Base-by-base conservation (phyloP, 306 rosid genomes). In the Cucumis sativus region DNA sequence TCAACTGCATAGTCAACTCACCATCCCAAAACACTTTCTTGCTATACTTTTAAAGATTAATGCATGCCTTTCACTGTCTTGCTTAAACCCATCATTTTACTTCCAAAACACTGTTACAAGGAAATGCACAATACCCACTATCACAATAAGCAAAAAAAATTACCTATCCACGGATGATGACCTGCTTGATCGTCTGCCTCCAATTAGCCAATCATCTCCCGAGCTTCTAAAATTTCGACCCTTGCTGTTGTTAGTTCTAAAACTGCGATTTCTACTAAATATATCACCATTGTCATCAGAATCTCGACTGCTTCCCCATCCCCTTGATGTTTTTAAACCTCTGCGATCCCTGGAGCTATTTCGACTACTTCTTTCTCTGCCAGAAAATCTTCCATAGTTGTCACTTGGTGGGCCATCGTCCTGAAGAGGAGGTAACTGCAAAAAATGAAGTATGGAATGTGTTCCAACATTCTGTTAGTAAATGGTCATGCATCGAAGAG, bases 401-500 rank as follows among this genome's bases (percentile, higher is more conserved):
- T 92, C 99, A 83, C 88, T 77, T 12, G 95, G 77, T 43, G 99
- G 97, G 57, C 96, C 99, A 51, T 95, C 98, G 77, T 95, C 99
- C 92, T 95, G 98, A 87, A 95, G 82, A 78, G 96, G 77, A 82
- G 99, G 99, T 80, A 95, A 85, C 99, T 95, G 93, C 84, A 76
- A 79, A 51, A 79, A 41, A 72, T 14, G 14, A 51, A 54, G 47
- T 18, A 56, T n/a, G n/a, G 41, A 56, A 56, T 8, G 54, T 21
- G 30, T 58, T 43, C 76, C 59, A 45, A 47, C 9, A 23, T 25
- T 71, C 41, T 15, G 60, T 45, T 71, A 70, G 30, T 71, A 47
- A 14, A 15, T 23, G 56, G 21, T 13, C 76, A 49, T 47, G 6
- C 23, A 51, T 45, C 16, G 15, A 15, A 72, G 41, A 49, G 23